Evolutionary conservation across 805 yeast genomes (phyloP).

Genomic region (Yarrowia sp.): DNA sequence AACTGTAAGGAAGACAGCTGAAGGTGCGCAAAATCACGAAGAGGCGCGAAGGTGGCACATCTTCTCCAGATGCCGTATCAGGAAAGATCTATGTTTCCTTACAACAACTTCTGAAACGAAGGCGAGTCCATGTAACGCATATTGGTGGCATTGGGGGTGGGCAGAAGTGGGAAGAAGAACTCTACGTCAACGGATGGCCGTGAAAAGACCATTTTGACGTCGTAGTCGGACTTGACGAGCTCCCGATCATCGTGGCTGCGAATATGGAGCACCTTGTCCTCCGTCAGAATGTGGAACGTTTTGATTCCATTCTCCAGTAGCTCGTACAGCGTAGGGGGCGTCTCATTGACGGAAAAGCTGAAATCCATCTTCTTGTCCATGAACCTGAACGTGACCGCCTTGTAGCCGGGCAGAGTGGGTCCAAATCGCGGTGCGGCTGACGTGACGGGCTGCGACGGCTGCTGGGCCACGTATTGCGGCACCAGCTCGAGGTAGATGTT

Average conservation of each 20-base stretch:
- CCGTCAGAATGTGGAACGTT: slow-evolving; percentile 65
- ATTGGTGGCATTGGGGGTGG: slow-evolving; percentile 11
- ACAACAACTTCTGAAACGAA: slow-evolving; percentile 24
- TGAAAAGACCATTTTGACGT: slow-evolving; percentile 24
- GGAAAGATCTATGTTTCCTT: neutral
- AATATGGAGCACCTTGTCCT: slow-evolving; percentile 48
- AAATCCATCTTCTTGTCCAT: slow-evolving; percentile 58
- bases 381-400: slow-evolving; percentile 49
- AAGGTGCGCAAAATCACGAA: too few species aligned
- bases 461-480: slow-evolving; percentile 8
- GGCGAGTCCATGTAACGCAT: slow-evolving; percentile 30
- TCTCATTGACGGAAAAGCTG: slow-evolving; percentile 65
- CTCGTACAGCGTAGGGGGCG: slow-evolving; percentile 83
- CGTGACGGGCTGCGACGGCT: neutral
- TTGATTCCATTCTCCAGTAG: slow-evolving; percentile 76
- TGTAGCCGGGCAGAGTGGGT: slow-evolving; percentile 23
- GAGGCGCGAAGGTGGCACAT: too few species aligned
- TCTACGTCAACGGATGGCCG: slow-evolving; percentile 29
- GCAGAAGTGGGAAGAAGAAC: slow-evolving; percentile 36
- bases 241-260: slow-evolving; percentile 30
- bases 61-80: too few species aligned
- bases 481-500: slow-evolving; percentile 66
- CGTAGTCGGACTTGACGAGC: slow-evolving; percentile 36
- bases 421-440: slow-evolving; percentile 10
- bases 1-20: neutral